A percentile compares a stretch with the other conserved stretches of the same genome.
Conservation (phyloP, 2,329 filamentous ascomycete species). For the Claviceps monticola region DNA sequence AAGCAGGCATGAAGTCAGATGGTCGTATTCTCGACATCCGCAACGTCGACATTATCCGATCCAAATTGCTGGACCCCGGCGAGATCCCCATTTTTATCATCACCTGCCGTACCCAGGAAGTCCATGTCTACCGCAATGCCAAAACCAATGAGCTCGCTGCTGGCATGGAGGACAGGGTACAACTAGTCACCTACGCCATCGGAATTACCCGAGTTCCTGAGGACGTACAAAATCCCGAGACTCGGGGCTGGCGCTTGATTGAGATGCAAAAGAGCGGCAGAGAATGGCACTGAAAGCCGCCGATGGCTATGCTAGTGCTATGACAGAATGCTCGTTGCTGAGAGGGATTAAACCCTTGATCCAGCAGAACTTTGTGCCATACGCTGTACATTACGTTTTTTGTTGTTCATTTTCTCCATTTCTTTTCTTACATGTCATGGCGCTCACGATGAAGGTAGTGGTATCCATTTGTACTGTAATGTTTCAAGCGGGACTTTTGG, state of each 20-base stretch:
- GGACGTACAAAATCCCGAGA: constrained; percentile 94
- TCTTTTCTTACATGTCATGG: neutral
- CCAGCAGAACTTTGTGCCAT: neutral
- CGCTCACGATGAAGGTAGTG: constrained; percentile 6
- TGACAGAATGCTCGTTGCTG: too few relatives aligned
- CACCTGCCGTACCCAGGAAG: constrained; percentile 90
- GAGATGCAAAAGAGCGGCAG: constrained; percentile 97
- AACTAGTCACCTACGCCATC: constrained; percentile 95
- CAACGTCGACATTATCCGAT: constrained; percentile 76
- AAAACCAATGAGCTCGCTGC: constrained; percentile 84
- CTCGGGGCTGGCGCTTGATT: constrained; percentile 90
- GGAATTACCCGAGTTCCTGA: constrained; percentile 88
- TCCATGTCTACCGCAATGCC: constrained; percentile 88
- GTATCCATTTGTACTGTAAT: constrained; percentile 7
- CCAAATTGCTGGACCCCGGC: constrained; percentile 68
- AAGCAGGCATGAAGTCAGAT: constrained; percentile 84
- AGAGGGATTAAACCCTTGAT: too few relatives aligned
- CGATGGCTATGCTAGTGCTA: neutral
- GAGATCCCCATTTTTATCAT: constrained; percentile 94
- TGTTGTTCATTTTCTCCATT: neutral
- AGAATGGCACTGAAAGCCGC: constrained; percentile 50
- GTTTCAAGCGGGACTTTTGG: constrained; percentile 3
- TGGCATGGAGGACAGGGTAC: constrained; percentile 97
- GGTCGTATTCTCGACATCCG: constrained; percentile 91
- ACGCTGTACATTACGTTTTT: constrained; percentile 3